Conservation (phyloP, 306 rosid species). For the Rosa chinensis region DNA sequence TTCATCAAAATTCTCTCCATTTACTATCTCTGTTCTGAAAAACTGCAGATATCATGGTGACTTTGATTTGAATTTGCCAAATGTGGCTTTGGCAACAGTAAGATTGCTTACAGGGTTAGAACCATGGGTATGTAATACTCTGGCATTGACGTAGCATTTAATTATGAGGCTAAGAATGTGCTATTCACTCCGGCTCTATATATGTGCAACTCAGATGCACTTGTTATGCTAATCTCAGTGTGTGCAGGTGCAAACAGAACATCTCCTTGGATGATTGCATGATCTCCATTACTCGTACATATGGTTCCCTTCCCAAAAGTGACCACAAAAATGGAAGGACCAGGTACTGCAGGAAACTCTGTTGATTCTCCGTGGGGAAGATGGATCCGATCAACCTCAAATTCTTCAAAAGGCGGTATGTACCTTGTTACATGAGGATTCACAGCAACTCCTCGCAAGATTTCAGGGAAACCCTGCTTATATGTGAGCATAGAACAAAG, state of each 20-base stretch:
- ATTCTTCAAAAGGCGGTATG: not conserved
- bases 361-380: not conserved
- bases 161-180: not conserved
- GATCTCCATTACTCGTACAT: not conserved
- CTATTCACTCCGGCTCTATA: constrained; percentile 5
- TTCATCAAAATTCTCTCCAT: too few species aligned
- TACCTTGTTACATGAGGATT: constrained; percentile 2
- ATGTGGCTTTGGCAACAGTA: not conserved
- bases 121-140: not conserved
- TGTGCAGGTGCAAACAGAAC: not conserved
- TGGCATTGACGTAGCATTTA: not conserved
- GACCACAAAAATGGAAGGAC: not conserved
- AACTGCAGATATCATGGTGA: not conserved
- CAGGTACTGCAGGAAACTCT: not conserved
- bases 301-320: not conserved
- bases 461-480: not conserved
- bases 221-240: not conserved
- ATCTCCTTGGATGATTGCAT: not conserved
- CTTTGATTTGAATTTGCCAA: not conserved
- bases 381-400: not conserved
- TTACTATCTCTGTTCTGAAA: not conserved
- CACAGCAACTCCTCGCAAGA: not conserved
- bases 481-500: constrained; percentile 7
- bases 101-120: not conserved
- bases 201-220: constrained; percentile 1